Base-by-base conservation (phyloP, 495 filamentous ascomycete species). In the Penicillium malachiteum region DNA sequence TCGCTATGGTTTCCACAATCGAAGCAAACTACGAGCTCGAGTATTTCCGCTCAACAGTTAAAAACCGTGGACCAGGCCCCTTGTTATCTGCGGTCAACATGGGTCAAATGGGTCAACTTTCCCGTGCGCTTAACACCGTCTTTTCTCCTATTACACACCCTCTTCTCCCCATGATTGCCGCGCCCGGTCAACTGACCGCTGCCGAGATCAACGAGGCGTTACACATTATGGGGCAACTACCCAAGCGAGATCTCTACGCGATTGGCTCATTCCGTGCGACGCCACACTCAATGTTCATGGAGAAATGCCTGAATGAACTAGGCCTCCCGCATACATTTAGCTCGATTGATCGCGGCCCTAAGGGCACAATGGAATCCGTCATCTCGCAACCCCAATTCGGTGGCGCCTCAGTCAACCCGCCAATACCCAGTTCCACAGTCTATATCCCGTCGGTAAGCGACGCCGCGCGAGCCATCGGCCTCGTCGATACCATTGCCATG, bases 121-220 rank as follows among this genome's bases (percentile, higher is more conserved):
- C 89, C 6, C 81, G 90, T 55, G 86, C 87, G 0, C 76, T 91
- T 14, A 94, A 94, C 65, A 88, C 86, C 18, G 81, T 91, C 60
- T 92, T 94, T 68, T 91, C 88, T 0, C 89, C 90, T 34, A 90
- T 92, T 64, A 94, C 90, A 0, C 90, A 94, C 62, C 89, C 89
- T 5, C 77, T 92, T 6, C 75, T 94, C 10, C 89, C 90, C 33
- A 88, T 91, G 73, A 90, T 92, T 34, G 90, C 90, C 9, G 90
- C 90, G 1, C 90, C 90, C 1, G 90, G 90, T 35, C 90, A 94
- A 67, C 71, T 94, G 69, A 90, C 85, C 56, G 88, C 88, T 2
- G 87, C 89, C 12, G 89, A 92, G 70, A 92, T 92, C 69, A 92
- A 92, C 66, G 80, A 81, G 47, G 87, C 88, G 1, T 72, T 92